phyloP scores from a whole-genome alignment of 2,329 filamentous ascomycete species.

The Verticillium longisporum region DNA sequence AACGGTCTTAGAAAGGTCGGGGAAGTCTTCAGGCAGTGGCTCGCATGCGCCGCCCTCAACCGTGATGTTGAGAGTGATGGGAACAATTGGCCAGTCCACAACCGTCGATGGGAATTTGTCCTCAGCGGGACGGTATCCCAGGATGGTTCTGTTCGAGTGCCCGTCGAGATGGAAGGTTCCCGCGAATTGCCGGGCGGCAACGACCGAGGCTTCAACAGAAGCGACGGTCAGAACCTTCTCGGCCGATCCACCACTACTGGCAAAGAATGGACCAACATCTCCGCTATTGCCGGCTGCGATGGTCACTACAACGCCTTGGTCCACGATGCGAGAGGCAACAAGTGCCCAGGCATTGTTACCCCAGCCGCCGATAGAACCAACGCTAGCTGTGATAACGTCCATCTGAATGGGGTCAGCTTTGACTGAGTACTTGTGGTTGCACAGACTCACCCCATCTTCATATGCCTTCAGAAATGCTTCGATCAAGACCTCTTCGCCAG shows the following conservation, averaged over 20 bases:
- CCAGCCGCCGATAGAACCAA: constrained; percentile 17
- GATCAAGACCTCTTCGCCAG: constrained; percentile 14
- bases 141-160: constrained; percentile 12
- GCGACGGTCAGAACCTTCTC: constrained; percentile 34
- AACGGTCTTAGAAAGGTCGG: constrained; percentile 14
- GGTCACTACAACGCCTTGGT: constrained; percentile 39
- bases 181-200: constrained; percentile 20
- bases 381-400: constrained; percentile 35
- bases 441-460: constrained; percentile 18
- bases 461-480: constrained; percentile 27
- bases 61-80: constrained; percentile 17
- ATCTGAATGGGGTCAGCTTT: constrained; percentile 1
- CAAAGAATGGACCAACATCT: constrained; percentile 37
- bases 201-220: constrained; percentile 27
- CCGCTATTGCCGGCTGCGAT: constrained; percentile 48
- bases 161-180: constrained; percentile 21
- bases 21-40: constrained; percentile 13
- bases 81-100: constrained; percentile 22
- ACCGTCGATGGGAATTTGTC: constrained; percentile 24
- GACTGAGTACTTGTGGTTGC: background rate
- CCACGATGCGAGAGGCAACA: background rate
- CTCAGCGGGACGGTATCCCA: constrained; percentile 26
- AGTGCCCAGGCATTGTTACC: background rate
- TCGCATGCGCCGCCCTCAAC: constrained; percentile 18
- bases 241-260: constrained; percentile 29